phyloP scores from a whole-genome alignment of 257 asterid species.

The Fraxinus excelsior region DNA sequence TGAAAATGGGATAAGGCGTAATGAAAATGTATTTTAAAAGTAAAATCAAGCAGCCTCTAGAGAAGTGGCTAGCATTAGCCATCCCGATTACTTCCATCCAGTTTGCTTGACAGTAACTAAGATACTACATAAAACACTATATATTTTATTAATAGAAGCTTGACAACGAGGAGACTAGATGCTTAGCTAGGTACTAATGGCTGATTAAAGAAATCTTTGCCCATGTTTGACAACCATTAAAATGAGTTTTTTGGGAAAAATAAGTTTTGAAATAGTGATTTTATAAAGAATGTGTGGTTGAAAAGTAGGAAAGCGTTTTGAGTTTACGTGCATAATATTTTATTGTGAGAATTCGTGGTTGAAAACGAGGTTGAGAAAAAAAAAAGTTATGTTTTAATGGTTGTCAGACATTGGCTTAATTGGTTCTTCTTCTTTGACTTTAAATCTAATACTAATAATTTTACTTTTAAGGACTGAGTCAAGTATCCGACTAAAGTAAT shows the following conservation, averaged over 20 bases:
- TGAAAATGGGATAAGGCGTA: background rate
- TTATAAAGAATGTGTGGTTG: too few relatives aligned
- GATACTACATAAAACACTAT: background rate
- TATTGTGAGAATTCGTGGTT: too few relatives aligned
- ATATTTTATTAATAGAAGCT: background rate
- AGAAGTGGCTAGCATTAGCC: background rate
- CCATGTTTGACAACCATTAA: too few relatives aligned
- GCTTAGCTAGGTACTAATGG: background rate
- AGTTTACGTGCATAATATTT: too few relatives aligned
- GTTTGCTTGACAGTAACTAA: background rate
- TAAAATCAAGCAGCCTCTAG: background rate
- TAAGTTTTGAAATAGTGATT: too few relatives aligned
- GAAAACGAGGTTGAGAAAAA: too few relatives aligned
- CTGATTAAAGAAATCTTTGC: background rate
- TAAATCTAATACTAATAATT: background rate
- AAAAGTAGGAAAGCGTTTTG: too few relatives aligned
- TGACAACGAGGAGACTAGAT: background rate
- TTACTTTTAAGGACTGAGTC: slow-evolving; percentile 1
- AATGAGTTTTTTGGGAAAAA: too few relatives aligned
- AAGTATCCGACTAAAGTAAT: background rate
- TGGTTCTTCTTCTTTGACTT: background rate
- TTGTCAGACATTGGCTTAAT: too few relatives aligned
- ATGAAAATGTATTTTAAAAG: background rate
- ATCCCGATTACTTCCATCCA: background rate
- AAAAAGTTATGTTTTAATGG: too few relatives aligned